Evolutionary conservation across 2,329 filamentous ascomycete species (phyloP).

Genomic region (Penicillium sclerotiorum): DNA sequence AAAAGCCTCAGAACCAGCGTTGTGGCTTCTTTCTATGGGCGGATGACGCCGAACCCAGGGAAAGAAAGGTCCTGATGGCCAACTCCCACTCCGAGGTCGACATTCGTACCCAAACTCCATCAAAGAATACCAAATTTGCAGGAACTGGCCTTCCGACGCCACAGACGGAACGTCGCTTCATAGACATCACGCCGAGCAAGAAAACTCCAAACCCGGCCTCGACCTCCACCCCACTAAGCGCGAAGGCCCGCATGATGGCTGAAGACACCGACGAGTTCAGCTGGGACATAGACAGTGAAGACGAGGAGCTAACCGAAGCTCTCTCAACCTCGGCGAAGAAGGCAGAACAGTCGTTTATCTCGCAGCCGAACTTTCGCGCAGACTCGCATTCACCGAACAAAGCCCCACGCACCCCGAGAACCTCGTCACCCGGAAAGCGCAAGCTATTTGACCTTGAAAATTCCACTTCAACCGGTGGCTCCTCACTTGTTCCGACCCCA

Average conservation of each 20-base stretch:
- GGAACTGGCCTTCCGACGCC: conserved; percentile 37
- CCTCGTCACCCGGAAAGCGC: conserved; percentile 42
- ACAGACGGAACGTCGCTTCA: conserved; percentile 30
- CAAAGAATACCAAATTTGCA: conserved; percentile 23
- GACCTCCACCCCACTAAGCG: conserved; percentile 28
- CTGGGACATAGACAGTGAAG: conserved; percentile 41
- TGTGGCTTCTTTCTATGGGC: conserved; percentile 67
- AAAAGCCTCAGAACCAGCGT: conserved; percentile 49
- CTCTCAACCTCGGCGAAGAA: background rate
- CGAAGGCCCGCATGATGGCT: conserved; percentile 33
- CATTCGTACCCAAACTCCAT: conserved; percentile 6
- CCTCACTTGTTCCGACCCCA: conserved; percentile 13
- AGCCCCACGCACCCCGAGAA: conserved; percentile 32
- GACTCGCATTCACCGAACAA: conserved; percentile 40
- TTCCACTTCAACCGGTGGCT: background rate
- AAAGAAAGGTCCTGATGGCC: conserved; percentile 52
- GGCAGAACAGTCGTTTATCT: conserved; percentile 11
- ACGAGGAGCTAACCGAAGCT: conserved; percentile 27
- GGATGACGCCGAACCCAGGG: conserved; percentile 58
- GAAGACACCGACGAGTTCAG: conserved; percentile 41
- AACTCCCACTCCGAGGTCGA: conserved; percentile 53
- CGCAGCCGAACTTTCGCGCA: conserved; percentile 33
- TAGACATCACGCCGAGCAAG: conserved; percentile 15
- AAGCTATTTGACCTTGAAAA: conserved; percentile 27
- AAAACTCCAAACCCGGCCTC: background rate